Conservation (phyloP, 1,284 basidiomycete species). For the Marasmius oreades region DNA sequence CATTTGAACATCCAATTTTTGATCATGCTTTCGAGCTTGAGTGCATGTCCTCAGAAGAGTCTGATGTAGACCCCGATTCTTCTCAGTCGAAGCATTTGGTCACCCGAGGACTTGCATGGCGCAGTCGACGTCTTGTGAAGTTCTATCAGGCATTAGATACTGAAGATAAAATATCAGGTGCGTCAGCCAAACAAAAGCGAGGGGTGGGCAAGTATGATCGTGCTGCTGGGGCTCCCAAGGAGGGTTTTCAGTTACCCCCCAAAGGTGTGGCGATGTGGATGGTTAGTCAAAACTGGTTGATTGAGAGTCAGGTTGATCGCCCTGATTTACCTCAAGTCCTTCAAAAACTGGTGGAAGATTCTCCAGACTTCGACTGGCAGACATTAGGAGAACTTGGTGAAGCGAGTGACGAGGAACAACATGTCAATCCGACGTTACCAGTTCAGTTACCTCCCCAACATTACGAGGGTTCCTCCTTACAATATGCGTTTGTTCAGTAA, state of each 20-base stretch:
- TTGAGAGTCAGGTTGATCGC: constrained; percentile 33
- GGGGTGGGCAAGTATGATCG: constrained; percentile 54
- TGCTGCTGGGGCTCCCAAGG: constrained; percentile 49
- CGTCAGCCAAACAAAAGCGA: constrained; percentile 47
- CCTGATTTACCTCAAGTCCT: constrained; percentile 43
- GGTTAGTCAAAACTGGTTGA: constrained; percentile 64
- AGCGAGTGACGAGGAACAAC: constrained; percentile 43
- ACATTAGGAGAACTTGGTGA: constrained; percentile 46
- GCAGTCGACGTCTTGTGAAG: constrained; percentile 53
- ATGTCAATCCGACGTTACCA: constrained; percentile 11
- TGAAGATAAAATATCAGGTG: constrained; percentile 41
- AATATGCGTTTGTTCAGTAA: constrained; percentile 25
- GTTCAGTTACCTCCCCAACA: constrained; percentile 18
- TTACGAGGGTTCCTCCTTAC: constrained; percentile 29
- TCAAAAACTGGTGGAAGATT: constrained; percentile 40
- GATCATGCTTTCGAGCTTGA: constrained; percentile 66
- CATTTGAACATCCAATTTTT: constrained; percentile 57
- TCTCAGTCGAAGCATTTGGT: constrained; percentile 34
- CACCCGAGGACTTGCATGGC: constrained; percentile 57
- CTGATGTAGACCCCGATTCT: constrained; percentile 45
- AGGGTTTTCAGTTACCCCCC: constrained; percentile 58
- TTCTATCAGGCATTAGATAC: constrained; percentile 60
- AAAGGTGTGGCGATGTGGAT: constrained; percentile 66
- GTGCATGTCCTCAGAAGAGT: constrained; percentile 79
- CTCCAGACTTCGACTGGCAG: constrained; percentile 45